phyloP scores from a whole-genome alignment of 768 basidiomycete species.

The Lactarius pseudohatsudake region DNA sequence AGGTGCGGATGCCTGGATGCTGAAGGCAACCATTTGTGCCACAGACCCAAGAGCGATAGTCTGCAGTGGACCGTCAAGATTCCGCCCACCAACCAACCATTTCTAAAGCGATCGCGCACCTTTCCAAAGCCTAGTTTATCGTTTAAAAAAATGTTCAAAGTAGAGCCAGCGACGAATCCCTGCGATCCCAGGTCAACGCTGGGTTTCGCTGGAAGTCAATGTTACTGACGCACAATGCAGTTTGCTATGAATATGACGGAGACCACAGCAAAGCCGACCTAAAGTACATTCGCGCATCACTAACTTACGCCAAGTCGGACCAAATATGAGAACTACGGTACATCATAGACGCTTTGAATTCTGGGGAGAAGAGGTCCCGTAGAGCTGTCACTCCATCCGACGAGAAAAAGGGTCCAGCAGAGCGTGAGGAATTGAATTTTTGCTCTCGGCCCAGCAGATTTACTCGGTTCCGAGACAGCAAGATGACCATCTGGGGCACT shows the following conservation, averaged over 20 bases:
- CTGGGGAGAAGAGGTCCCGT: constrained; percentile 73
- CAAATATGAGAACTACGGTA: constrained; percentile 26
- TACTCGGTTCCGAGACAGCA: background rate
- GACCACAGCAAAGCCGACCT: constrained; percentile 54
- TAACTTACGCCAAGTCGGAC: background rate
- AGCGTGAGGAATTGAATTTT: constrained; percentile 52
- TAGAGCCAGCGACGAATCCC: constrained; percentile 50
- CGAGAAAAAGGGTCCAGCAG: constrained; percentile 57
- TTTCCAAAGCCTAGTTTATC: constrained; percentile 50
- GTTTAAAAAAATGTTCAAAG: constrained; percentile 48
- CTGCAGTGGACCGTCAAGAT: constrained; percentile 31
- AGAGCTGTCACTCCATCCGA: constrained; percentile 78
- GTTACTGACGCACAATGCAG: constrained; percentile 39
- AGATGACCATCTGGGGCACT: background rate
- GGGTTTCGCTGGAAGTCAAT: background rate
- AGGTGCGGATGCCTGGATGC: constrained; percentile 52
- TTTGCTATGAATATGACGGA: constrained; percentile 61
- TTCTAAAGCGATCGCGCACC: constrained; percentile 32
- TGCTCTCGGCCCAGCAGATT: constrained; percentile 9
- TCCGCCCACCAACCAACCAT: background rate
- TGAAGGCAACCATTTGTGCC: constrained; percentile 53
- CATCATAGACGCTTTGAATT: constrained; percentile 59
- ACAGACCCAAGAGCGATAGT: constrained; percentile 47
- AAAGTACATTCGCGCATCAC: constrained; percentile 10
- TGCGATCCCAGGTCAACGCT: constrained; percentile 30